Percentiles rank a stretch among this genome's conserved stretches.
These are phyloP conservation scores for Umbelopsis sp. DNA, from an alignment of 192 early-diverging fungal genomes.

Conservation along the genomic window DNA sequence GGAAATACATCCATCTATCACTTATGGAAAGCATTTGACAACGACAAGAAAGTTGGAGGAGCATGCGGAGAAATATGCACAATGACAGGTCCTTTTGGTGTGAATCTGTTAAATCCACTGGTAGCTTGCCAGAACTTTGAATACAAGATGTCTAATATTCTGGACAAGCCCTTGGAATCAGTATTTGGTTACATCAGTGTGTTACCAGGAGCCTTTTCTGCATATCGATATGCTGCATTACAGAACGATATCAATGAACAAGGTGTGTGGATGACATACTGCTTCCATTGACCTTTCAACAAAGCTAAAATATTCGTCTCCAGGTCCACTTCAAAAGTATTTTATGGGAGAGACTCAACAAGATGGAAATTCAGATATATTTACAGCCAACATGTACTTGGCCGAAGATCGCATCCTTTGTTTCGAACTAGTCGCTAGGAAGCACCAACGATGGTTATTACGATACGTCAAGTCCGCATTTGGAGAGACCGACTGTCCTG, in stretches of 20 bases:
- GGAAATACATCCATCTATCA: constrained; percentile 84
- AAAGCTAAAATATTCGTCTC: not conserved
- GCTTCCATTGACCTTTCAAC: no score
- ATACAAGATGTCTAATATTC: constrained; percentile 98
- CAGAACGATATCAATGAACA: constrained; percentile 61
- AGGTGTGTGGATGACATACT: no score
- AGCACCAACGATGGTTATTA: constrained; percentile 74
- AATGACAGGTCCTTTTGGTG: constrained; percentile 71
- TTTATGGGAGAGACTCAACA: constrained; percentile 93
- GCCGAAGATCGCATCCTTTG: constrained; percentile 93
- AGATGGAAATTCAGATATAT: constrained; percentile 62
- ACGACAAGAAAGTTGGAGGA: constrained; percentile 78
- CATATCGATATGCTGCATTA: constrained; percentile 88
- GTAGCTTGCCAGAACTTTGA: constrained; percentile 98
- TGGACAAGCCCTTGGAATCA: constrained; percentile 95
- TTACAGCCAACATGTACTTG: constrained; percentile 93
- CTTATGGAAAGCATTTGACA: constrained; percentile 92
- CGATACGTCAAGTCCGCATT: constrained; percentile 87
- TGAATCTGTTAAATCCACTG: constrained; percentile 79
- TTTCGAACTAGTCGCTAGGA: constrained; percentile 91
- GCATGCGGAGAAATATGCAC: constrained; percentile 96
- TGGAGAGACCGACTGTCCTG: constrained; percentile 94
- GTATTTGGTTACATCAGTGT: constrained; percentile 97
- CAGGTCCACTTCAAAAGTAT: constrained; percentile 72
- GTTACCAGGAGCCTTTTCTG: constrained; percentile 95